Base-by-base conservation (phyloP, 1,284 basidiomycete genomes). In the Limonomyces culmigenus region DNA sequence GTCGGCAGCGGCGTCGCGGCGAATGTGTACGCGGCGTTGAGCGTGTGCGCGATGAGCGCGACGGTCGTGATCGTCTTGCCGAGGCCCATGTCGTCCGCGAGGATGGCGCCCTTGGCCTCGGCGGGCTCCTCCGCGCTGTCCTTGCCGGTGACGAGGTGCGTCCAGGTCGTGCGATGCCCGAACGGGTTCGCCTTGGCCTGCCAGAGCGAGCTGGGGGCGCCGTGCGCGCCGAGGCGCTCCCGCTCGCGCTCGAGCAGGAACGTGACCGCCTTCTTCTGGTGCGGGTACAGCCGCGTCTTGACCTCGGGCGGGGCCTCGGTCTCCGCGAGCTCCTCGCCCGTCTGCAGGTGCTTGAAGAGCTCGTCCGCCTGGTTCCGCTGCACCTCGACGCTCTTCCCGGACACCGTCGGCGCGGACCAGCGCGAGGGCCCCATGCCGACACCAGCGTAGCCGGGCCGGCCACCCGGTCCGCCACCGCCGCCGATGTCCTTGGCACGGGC, bases 1-100 rank as follows among this genome's bases (percentile, higher is more conserved):
- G 56, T 54, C 3, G 46, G 47, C 29, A 80, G 47, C 2, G 76
- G 70, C 10, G 65, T 59, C 19, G 65, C 49, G 16, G 74, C 76
- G 50, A 88, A 97, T 14, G 59, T 55, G 17, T 56, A 60, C 3
- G 95, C 86, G 0, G 84, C 71, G 25, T 53, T 45, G 17, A 86
- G 60, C 2, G 93, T 97, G 15, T 81, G 71, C 3, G 89, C 91
- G 37, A 99, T 83, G 36, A 98, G 67, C 3, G 93, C 84, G 27
- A 96, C 79, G 40, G 79, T 81, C 19, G 91, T 88, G 37, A 98
- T 89, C 0, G 95, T 98, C 60, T 98, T 98, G 19, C 95, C 95
- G 11, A 99, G 70, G 47, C 95, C 95, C 92, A 97, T 93, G 63
- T 92, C 88, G 55, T 93, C 88, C 12, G 88, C 88, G 23, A 99